phyloP scores from a whole-genome alignment of 2,329 filamentous ascomycete genomes.

The Colletotrichum tropicicola region DNA sequence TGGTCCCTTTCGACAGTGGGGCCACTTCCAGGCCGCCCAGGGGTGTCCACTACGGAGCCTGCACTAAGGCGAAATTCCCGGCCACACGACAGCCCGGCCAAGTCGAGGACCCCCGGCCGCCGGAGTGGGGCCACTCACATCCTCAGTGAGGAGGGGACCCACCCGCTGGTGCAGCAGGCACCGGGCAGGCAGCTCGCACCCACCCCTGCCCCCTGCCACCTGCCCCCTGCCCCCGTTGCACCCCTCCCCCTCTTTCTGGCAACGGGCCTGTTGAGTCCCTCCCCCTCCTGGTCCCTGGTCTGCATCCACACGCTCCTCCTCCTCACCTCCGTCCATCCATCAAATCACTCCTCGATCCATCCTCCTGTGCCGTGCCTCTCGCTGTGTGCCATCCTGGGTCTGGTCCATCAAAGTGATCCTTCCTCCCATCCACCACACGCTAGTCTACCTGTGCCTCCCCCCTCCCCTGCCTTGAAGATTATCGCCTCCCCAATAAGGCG shows the following conservation, averaged over 20 bases:
- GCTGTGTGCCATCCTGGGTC: slow-evolving; percentile 2
- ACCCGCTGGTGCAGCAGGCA: not conserved
- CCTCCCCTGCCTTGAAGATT: slow-evolving; percentile 12
- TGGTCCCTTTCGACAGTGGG: not conserved
- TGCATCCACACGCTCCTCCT: not conserved
- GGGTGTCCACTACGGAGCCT: not conserved
- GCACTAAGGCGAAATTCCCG: slow-evolving; percentile 1
- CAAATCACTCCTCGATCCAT: not conserved
- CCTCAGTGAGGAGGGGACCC: not conserved
- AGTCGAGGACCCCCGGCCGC: slow-evolving; percentile 2
- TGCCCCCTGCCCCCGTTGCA: not conserved
- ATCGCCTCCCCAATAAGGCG: slow-evolving; percentile 24
- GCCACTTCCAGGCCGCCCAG: not conserved
- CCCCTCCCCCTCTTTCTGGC: not conserved
- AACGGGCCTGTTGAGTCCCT: not conserved
- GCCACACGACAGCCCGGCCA: slow-evolving; percentile 18
- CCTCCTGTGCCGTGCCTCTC: not conserved
- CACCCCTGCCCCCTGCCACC: not conserved
- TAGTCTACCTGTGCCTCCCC: not conserved
- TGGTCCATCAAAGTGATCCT: slow-evolving; percentile 11
- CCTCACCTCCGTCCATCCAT: slow-evolving; percentile 7
- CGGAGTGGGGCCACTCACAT: not conserved
- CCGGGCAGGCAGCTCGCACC: no score
- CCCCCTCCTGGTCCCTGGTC: slow-evolving; percentile 13
- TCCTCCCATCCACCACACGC: not conserved